phyloP scores from a whole-genome alignment of 768 basidiomycete genomes.

The Tephrocybe sp. region DNA sequence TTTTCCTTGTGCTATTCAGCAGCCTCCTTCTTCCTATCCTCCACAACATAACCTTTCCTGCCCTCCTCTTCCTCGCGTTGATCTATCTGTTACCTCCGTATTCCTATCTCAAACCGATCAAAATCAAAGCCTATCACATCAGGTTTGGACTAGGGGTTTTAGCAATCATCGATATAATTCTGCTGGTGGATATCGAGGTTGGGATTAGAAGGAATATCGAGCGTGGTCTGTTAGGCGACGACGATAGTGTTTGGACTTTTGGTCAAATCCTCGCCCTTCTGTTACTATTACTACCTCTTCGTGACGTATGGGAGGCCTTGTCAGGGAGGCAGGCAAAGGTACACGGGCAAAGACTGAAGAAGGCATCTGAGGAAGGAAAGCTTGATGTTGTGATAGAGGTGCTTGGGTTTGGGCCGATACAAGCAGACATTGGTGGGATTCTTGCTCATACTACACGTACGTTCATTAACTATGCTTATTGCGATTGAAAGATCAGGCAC shows the following conservation, averaged over 20 bases:
- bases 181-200: background rate
- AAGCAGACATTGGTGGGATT: too few relatives aligned
- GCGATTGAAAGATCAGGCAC: too few relatives aligned
- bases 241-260: slow-evolving; percentile 6
- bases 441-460: too few relatives aligned
- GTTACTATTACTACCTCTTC: slow-evolving; percentile 5
- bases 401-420: too few relatives aligned
- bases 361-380: too few relatives aligned
- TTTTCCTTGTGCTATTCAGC: background rate
- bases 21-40: background rate
- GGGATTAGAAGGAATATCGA: background rate
- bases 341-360: too few relatives aligned
- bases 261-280: slow-evolving; percentile 7
- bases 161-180: background rate
- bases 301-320: background rate
- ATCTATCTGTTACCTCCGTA: too few relatives aligned
- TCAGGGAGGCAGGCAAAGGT: too few relatives aligned
- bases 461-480: too few relatives aligned
- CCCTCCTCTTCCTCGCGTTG: background rate
- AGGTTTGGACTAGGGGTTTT: background rate
- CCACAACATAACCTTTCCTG: background rate
- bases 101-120: too few relatives aligned
- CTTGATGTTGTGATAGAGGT: too few relatives aligned
- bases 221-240: background rate
- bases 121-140: too few relatives aligned